Conservation (phyloP, 768 basidiomycete genomes). For the Cystobasidium onofrii region DNA sequence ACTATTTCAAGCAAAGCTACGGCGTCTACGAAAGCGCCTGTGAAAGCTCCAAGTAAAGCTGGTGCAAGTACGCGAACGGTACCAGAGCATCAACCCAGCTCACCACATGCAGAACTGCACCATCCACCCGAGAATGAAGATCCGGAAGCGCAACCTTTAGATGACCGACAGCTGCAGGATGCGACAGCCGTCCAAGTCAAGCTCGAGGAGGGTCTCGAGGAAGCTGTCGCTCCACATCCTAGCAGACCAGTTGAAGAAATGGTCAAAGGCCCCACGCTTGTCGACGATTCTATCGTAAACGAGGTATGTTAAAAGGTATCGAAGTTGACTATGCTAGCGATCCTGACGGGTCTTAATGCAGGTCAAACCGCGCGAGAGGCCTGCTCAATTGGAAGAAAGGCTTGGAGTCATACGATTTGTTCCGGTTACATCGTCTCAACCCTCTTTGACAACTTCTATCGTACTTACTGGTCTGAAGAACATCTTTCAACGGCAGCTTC, state of each 20-base stretch:
- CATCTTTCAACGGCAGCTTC: slow-evolving; percentile 90
- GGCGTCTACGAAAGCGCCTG: not conserved
- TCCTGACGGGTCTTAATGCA: not conserved
- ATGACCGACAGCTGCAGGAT: slow-evolving; percentile 25
- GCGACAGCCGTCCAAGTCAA: slow-evolving; percentile 22
- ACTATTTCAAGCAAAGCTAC: not conserved
- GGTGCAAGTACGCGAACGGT: slow-evolving; percentile 16
- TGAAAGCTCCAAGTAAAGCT: not conserved
- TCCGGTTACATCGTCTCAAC: slow-evolving; percentile 72
- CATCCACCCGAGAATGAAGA: not conserved
- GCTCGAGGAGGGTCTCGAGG: slow-evolving; percentile 28
- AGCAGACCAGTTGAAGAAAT: slow-evolving; percentile 16
- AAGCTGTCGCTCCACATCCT: not conserved
- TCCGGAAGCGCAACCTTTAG: slow-evolving; percentile 4
- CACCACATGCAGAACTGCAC: slow-evolving; percentile 27
- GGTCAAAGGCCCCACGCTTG: slow-evolving; percentile 16
- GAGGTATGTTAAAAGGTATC: slow-evolving; percentile 3
- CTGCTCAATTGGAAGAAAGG: slow-evolving; percentile 68
- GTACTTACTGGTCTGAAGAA: slow-evolving; percentile 92
- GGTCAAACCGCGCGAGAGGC: slow-evolving; percentile 53
- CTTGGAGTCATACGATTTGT: slow-evolving; percentile 72
- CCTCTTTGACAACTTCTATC: slow-evolving; percentile 62
- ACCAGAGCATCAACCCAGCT: slow-evolving; percentile 25
- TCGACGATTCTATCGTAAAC: not conserved
- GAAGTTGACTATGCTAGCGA: not conserved